A percentile compares a stretch with the other conserved stretches of the same genome.
Evolutionary conservation across 2,329 filamentous ascomycete species (phyloP).

Genomic region (Tolypocladium tropicale): DNA sequence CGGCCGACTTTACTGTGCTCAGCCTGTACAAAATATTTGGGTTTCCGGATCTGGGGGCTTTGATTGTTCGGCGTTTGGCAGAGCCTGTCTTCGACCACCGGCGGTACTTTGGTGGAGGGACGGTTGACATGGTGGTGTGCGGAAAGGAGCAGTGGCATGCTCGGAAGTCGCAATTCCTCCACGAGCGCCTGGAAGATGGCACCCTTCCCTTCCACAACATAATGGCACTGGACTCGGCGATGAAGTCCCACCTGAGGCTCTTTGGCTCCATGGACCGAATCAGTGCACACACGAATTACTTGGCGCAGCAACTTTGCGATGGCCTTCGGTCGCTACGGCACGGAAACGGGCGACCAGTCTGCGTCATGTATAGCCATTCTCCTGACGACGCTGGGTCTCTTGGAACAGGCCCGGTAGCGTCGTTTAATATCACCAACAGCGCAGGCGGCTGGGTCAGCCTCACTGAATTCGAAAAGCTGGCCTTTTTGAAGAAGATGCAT

Average conservation of each 20-base stretch:
- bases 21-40: slow-evolving; percentile 99
- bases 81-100: slow-evolving; percentile 53
- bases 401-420: slow-evolving; percentile 62
- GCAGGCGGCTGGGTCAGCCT: slow-evolving; percentile 68
- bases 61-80: slow-evolving; percentile 69
- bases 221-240: slow-evolving; percentile 65
- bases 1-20: slow-evolving; percentile 77
- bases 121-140: slow-evolving; percentile 79
- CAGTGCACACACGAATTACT: slow-evolving; percentile 57
- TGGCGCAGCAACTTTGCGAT: slow-evolving; percentile 49
- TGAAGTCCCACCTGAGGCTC: slow-evolving; percentile 56
- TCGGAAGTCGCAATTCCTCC: slow-evolving; percentile 58
- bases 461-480: slow-evolving; percentile 78
- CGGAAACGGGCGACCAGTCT: slow-evolving; percentile 55
- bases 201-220: slow-evolving; percentile 88
- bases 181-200: slow-evolving; percentile 82
- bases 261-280: slow-evolving; percentile 64
- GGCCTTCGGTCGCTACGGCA: slow-evolving; percentile 55
- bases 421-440: slow-evolving; percentile 70
- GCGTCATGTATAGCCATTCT: slow-evolving; percentile 48
- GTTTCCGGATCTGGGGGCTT: slow-evolving; percentile 79
- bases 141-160: slow-evolving; percentile 76
- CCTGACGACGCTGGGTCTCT: slow-evolving; percentile 14
- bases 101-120: slow-evolving; percentile 87
- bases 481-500: slow-evolving; percentile 68